phyloP scores from a whole-genome alignment of 148 eudicot species.

The Cornus florida region DNA sequence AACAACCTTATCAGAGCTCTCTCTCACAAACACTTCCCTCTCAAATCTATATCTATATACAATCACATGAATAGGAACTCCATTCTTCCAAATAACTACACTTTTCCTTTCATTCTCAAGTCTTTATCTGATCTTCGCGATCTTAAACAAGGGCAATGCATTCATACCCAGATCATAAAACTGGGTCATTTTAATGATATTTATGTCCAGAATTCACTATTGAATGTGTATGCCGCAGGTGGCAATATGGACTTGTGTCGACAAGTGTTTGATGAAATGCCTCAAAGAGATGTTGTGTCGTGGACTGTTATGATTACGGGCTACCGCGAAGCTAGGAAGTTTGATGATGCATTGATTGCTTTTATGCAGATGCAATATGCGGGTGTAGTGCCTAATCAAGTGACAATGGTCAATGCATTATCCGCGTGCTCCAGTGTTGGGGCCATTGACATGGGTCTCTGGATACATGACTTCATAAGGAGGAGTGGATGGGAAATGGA shows the following conservation, averaged over 20 bases:
- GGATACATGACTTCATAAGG: slow-evolving; percentile 36
- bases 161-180: slow-evolving; percentile 40
- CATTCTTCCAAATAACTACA: slow-evolving; percentile 32
- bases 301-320: slow-evolving; percentile 55
- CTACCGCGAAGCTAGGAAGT: slow-evolving; percentile 27
- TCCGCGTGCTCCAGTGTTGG: slow-evolving; percentile 42
- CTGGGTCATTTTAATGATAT: slow-evolving; percentile 32
- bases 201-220: slow-evolving; percentile 40
- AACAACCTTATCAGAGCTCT: slow-evolving; percentile 41
- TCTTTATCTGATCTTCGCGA: slow-evolving; percentile 31
- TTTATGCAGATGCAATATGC: slow-evolving; percentile 40
- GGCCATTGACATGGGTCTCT: slow-evolving; percentile 43
- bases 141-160: slow-evolving; percentile 18
- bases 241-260: slow-evolving; percentile 28
- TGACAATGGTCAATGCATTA: slow-evolving; percentile 52
- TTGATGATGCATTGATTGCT: slow-evolving; percentile 34
- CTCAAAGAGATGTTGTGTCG: slow-evolving; percentile 47
- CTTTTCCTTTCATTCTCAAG: slow-evolving; percentile 48
- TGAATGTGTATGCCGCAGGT: slow-evolving; percentile 38
- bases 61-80: slow-evolving; percentile 37
- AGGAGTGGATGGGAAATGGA: slow-evolving; percentile 43
- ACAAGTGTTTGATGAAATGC: slow-evolving; percentile 53
- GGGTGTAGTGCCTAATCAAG: slow-evolving; percentile 41
- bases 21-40: slow-evolving; percentile 28
- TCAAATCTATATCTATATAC: slow-evolving; percentile 30